Percentiles rank a stretch among this genome's conserved stretches.
Conservation (phyloP, 2,329 filamentous ascomycete species). For the Colletotrichum somersetense region DNA sequence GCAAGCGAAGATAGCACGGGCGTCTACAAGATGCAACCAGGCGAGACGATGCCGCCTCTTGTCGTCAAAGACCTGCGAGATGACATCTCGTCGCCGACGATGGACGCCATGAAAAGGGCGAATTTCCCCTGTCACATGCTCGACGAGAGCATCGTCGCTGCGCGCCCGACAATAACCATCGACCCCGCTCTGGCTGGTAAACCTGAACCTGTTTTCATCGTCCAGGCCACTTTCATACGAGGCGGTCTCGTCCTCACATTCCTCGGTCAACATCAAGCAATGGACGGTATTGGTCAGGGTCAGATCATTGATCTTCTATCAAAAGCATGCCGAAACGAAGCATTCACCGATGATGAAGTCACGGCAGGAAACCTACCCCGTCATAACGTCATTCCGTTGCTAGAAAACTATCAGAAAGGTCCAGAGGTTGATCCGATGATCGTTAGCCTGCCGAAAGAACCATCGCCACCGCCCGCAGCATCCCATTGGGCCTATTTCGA, state of each 20-base stretch:
- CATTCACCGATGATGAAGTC: slow-evolving; percentile 60
- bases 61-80: slow-evolving; percentile 58
- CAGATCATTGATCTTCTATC: slow-evolving; percentile 61
- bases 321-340: slow-evolving; percentile 61
- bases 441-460: not conserved
- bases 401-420: slow-evolving; percentile 53
- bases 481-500: slow-evolving; percentile 58
- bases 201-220: slow-evolving; percentile 28
- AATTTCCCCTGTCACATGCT: slow-evolving; percentile 63
- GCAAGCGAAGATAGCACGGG: slow-evolving; percentile 47
- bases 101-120: slow-evolving; percentile 53
- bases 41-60: slow-evolving; percentile 50
- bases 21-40: slow-evolving; percentile 55
- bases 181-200: slow-evolving; percentile 1
- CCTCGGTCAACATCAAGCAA: slow-evolving; percentile 60
- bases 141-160: slow-evolving; percentile 57
- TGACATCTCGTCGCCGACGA: slow-evolving; percentile 51
- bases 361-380: slow-evolving; percentile 56
- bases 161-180: slow-evolving; percentile 32
- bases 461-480: not conserved
- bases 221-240: slow-evolving; percentile 46
- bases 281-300: slow-evolving; percentile 65
- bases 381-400: slow-evolving; percentile 53
- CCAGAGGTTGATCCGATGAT: slow-evolving; percentile 48
- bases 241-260: slow-evolving; percentile 65